Conservation (phyloP, 495 filamentous ascomycete genomes). For the Rostrohypoxylon terebratum region DNA sequence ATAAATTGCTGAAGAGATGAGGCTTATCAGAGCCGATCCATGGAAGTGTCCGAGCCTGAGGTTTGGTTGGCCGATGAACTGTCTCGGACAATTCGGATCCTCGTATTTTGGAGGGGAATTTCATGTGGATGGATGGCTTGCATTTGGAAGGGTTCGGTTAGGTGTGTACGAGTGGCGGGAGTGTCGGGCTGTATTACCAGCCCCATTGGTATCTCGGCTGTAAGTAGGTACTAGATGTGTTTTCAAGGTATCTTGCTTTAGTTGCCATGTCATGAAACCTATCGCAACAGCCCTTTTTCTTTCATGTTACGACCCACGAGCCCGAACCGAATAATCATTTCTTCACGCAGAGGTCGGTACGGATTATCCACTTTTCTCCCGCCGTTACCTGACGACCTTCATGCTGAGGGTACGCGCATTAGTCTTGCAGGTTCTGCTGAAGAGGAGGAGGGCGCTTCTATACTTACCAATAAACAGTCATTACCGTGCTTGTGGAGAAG, state of each 20-base stretch:
- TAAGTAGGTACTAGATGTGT: background rate
- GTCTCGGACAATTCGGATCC: background rate
- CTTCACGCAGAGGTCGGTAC: conserved; percentile 85
- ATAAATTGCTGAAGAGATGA: conserved; percentile 15
- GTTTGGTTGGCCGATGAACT: background rate
- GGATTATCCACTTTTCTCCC: conserved; percentile 93
- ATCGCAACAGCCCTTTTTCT: background rate
- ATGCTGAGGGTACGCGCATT: conserved; percentile 60
- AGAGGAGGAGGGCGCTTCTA: background rate
- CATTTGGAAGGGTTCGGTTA: background rate
- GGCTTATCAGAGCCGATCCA: background rate
- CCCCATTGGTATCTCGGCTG: background rate
- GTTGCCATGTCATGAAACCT: conserved; percentile 39
- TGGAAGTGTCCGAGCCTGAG: background rate
- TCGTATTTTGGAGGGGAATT: conserved; percentile 7
- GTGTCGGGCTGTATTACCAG: background rate
- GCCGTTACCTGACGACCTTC: conserved; percentile 81
- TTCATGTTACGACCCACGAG: background rate
- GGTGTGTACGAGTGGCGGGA: background rate
- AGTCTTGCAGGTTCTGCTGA: background rate
- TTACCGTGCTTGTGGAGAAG: conserved; percentile 90
- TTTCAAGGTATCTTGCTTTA: no score
- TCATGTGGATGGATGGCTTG: background rate
- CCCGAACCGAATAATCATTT: conserved; percentile 22
- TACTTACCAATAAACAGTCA: conserved; percentile 77